phyloP scores from a whole-genome alignment of 805 yeast species.

The Pichia ethanolica region DNA sequence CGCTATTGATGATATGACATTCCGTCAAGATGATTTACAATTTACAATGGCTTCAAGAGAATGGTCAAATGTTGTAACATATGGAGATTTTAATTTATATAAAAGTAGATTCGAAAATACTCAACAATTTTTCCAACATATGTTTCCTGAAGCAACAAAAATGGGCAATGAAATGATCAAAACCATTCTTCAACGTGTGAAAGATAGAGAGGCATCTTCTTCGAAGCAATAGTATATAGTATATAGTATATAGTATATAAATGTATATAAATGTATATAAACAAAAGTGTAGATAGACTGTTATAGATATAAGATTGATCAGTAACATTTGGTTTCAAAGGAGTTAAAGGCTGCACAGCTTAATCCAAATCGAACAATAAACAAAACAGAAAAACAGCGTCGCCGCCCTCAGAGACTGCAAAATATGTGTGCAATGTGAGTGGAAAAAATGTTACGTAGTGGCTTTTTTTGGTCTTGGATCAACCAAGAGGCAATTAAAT shows the following conservation, averaged over 20 bases:
- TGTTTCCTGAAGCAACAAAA: slow-evolving; percentile 80
- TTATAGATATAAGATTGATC: no score
- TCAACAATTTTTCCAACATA: slow-evolving; percentile 77
- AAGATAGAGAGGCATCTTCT: slow-evolving; percentile 15
- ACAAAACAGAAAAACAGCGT: no score
- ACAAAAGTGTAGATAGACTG: no score
- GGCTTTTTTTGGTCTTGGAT: no score
- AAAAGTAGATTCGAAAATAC: slow-evolving; percentile 65
- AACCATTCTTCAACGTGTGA: slow-evolving; percentile 45
- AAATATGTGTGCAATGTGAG: no score
- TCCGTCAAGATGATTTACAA: slow-evolving; percentile 85
- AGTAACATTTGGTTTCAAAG: no score
- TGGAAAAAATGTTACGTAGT: no score
- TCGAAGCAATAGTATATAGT: no score
- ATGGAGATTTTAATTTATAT: slow-evolving; percentile 70
- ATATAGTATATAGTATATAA: neutral
- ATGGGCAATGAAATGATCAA: slow-evolving; percentile 93
- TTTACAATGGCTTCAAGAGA: slow-evolving; percentile 84
- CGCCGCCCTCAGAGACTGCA: no score
- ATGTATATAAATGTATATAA: neutral
- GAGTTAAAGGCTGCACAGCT: no score
- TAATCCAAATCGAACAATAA: no score
- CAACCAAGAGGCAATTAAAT: no score
- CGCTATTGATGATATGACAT: slow-evolving; percentile 56
- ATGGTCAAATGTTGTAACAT: slow-evolving; percentile 78